Evolutionary conservation across 2,329 filamentous ascomycete genomes (phyloP).

Genomic region (Pestalotiopsis sp.): DNA sequence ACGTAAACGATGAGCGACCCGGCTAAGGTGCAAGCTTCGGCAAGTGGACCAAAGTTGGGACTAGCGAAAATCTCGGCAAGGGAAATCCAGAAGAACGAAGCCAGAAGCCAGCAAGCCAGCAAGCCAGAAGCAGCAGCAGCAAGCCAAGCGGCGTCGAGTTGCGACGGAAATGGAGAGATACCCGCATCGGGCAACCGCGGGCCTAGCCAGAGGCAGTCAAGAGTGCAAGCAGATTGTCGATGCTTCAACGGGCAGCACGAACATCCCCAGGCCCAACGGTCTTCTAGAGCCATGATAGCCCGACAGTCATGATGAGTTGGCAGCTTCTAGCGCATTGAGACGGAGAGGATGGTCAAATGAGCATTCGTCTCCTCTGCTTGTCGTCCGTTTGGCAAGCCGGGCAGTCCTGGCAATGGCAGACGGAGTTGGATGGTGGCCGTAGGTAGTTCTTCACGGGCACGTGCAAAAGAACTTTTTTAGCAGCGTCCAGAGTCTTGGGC

Average conservation of each 20-base stretch:
- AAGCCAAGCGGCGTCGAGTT: neutral
- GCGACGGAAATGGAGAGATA: slow-evolving; percentile 10
- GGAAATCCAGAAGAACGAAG: neutral
- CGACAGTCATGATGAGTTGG: slow-evolving; percentile 20
- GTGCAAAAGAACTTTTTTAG: slow-evolving; percentile 6
- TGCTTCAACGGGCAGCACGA: slow-evolving; percentile 1
- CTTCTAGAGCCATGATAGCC: neutral
- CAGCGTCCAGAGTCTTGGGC: slow-evolving; percentile 1
- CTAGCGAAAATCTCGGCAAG: slow-evolving; percentile 8
- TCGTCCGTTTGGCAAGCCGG: neutral
- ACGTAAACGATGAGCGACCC: neutral
- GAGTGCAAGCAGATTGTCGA: neutral
- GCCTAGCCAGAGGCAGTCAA: neutral
- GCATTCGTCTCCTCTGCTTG: slow-evolving; percentile 2
- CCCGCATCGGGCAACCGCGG: slow-evolving; percentile 7
- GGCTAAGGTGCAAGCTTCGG: slow-evolving; percentile 8
- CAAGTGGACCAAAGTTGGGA: slow-evolving; percentile 10
- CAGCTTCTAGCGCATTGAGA: slow-evolving; percentile 18
- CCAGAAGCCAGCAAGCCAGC: neutral
- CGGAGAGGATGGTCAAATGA: slow-evolving; percentile 13
- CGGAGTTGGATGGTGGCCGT: neutral
- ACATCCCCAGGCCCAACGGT: neutral
- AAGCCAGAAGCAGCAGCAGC: neutral
- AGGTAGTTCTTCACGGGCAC: neutral
- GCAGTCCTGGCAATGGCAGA: neutral